Percentiles rank a stretch among this genome's conserved stretches.
Conservation (phyloP, 2,329 filamentous ascomycete species). For the Xylaria sp. region DNA sequence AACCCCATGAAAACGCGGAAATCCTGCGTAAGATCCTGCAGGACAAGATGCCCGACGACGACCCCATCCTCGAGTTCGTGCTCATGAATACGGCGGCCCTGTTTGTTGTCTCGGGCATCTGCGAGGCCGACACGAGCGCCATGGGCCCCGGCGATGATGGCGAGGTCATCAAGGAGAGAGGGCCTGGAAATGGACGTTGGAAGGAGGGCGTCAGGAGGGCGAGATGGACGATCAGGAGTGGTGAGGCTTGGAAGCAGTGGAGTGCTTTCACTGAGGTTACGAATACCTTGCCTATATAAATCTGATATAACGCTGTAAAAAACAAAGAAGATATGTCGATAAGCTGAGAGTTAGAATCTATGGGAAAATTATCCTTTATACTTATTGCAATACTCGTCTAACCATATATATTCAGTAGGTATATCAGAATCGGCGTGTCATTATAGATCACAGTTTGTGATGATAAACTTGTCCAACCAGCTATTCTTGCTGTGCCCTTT, state of each 20-base stretch:
- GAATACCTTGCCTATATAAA: conserved; percentile 59
- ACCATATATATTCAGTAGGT: background rate
- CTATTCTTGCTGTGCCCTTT: background rate
- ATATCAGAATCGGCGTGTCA: background rate
- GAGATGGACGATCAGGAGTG: conserved; percentile 87
- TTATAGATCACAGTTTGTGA: background rate
- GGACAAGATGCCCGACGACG: conserved; percentile 76
- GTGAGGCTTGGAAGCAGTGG: conserved; percentile 86
- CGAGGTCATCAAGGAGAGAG: conserved; percentile 81
- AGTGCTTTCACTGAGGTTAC: conserved; percentile 85
- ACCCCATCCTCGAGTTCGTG: conserved; percentile 92
- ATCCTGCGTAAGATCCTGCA: conserved; percentile 82
- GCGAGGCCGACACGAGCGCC: conserved; percentile 81
- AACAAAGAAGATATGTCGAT: background rate
- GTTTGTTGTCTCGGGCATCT: conserved; percentile 85
- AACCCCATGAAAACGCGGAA: conserved; percentile 85
- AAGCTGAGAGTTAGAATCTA: background rate
- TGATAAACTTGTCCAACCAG: background rate
- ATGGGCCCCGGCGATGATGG: conserved; percentile 87
- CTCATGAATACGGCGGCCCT: conserved; percentile 92
- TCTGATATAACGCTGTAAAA: background rate
- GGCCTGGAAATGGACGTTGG: conserved; percentile 89
- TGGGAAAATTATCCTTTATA: background rate
- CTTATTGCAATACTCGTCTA: background rate
- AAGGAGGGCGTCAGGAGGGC: conserved; percentile 93